A percentile compares a stretch with the other conserved stretches of the same genome.
Evolutionary conservation across 2,329 filamentous ascomycete genomes (phyloP).

Genomic region (Dactylonectria macrodidyma): DNA sequence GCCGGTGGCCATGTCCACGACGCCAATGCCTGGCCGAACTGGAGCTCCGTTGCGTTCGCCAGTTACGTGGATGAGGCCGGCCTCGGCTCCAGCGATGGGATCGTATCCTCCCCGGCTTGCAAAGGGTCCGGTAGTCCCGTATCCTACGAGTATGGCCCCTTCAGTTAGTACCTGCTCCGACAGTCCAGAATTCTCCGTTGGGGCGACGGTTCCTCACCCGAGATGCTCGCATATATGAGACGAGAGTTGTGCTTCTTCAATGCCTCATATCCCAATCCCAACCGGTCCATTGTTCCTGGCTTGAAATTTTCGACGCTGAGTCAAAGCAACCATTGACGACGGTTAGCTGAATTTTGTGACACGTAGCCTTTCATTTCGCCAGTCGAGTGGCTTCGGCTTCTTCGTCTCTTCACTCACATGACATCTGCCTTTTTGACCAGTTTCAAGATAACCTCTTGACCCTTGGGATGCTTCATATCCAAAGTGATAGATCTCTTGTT

Average conservation of each 20-base stretch:
- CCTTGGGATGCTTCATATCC: constrained; percentile 49
- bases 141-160: constrained; percentile 15
- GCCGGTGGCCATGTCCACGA: constrained; percentile 62
- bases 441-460: constrained; percentile 50
- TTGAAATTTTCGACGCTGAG: constrained; percentile 59
- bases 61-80: constrained; percentile 60
- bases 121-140: constrained; percentile 58
- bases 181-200: neutral
- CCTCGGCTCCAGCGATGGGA: constrained; percentile 60
- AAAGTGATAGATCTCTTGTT: constrained; percentile 59
- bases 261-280: constrained; percentile 57
- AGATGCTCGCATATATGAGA: constrained; percentile 60
- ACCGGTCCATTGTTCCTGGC: constrained; percentile 57
- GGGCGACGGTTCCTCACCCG: constrained; percentile 35
- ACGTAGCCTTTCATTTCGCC: no score
- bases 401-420: constrained; percentile 44
- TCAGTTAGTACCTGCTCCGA: neutral
- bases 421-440: constrained; percentile 56
- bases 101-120: constrained; percentile 60
- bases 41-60: constrained; percentile 58
- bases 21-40: constrained; percentile 57
- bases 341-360: neutral
- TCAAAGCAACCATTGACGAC: neutral
- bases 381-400: no score
- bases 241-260: constrained; percentile 54